phyloP scores from a whole-genome alignment of 805 yeast genomes.

The Candida incommunis region DNA sequence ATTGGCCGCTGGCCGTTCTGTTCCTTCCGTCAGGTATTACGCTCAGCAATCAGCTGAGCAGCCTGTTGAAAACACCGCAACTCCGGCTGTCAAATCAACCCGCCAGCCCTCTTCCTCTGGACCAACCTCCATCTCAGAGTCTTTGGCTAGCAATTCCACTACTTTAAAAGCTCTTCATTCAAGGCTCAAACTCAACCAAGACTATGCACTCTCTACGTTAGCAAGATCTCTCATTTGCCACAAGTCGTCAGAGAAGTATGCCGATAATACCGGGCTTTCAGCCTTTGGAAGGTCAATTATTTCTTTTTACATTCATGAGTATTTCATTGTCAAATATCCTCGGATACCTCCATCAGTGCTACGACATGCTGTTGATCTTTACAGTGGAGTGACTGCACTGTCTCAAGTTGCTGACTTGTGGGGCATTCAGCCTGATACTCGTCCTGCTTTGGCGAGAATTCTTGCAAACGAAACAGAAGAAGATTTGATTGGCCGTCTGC shows the following conservation, averaged over 20 bases:
- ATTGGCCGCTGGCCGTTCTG: too few species aligned
- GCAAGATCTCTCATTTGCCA: slow-evolving; percentile 68
- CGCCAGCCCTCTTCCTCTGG: too few species aligned
- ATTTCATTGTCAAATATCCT: slow-evolving; percentile 66
- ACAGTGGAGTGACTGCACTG: slow-evolving; percentile 53
- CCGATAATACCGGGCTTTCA: slow-evolving; percentile 65
- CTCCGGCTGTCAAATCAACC: too few species aligned
- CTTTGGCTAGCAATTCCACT: slow-evolving; percentile 45
- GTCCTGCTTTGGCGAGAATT: slow-evolving; percentile 49
- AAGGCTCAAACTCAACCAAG: slow-evolving; percentile 48
- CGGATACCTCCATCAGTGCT: slow-evolving; percentile 74
- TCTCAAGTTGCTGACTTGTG: slow-evolving; percentile 55
- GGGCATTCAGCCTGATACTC: slow-evolving; percentile 77
- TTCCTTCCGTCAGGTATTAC: too few species aligned
- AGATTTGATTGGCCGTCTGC: slow-evolving; percentile 42
- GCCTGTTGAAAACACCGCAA: too few species aligned
- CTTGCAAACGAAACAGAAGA: slow-evolving; percentile 55
- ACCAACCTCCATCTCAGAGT: slow-evolving; percentile 36
- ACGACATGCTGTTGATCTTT: slow-evolving; percentile 62
- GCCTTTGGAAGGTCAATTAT: slow-evolving; percentile 72
- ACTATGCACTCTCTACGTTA: slow-evolving; percentile 48
- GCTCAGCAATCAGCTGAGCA: too few species aligned
- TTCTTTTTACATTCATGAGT: slow-evolving; percentile 60
- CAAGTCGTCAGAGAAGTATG: slow-evolving; percentile 30
- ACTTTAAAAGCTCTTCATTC: slow-evolving; percentile 66